Evolutionary conservation across 495 filamentous ascomycete genomes (phyloP).

Genomic region (Hyaloscypha variabilis): DNA sequence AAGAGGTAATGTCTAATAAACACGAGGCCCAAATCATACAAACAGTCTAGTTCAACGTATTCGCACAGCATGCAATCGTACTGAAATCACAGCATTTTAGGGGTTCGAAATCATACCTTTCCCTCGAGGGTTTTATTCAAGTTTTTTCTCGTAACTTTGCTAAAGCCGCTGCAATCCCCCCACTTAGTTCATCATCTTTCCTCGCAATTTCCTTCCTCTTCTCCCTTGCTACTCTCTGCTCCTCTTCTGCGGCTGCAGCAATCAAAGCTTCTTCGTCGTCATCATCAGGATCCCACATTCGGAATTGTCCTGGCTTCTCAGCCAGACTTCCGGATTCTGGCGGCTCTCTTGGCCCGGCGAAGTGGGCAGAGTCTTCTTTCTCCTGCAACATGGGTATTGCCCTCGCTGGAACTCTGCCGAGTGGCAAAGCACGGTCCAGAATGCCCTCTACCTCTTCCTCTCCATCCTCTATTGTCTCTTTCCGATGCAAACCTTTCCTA

Average conservation of each 20-base stretch:
- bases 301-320: constrained; percentile 14
- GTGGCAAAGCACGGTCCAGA: constrained; percentile 41
- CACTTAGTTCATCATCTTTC: constrained; percentile 45
- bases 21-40: too few species aligned
- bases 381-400: constrained; percentile 25
- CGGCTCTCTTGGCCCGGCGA: neutral
- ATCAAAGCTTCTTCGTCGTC: constrained; percentile 52
- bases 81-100: too few species aligned
- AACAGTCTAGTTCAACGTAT: too few species aligned
- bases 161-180: constrained; percentile 54
- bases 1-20: too few species aligned
- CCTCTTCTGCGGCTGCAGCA: constrained; percentile 46
- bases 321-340: constrained; percentile 8
- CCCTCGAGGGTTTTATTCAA: too few species aligned
- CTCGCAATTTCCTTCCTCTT: constrained; percentile 35
- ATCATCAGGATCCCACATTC: constrained; percentile 40
- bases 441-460: constrained; percentile 7
- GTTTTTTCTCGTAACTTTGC: constrained; percentile 48
- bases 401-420: constrained; percentile 40
- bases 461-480: constrained; percentile 29
- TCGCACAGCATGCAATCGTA: too few species aligned
- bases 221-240: constrained; percentile 20
- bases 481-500: constrained; percentile 44
- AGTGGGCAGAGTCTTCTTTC: neutral
- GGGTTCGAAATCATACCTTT: too few species aligned